phyloP scores from a whole-genome alignment of 2,329 filamentous ascomycete species.

The Cadophora luteo-olivacea region DNA sequence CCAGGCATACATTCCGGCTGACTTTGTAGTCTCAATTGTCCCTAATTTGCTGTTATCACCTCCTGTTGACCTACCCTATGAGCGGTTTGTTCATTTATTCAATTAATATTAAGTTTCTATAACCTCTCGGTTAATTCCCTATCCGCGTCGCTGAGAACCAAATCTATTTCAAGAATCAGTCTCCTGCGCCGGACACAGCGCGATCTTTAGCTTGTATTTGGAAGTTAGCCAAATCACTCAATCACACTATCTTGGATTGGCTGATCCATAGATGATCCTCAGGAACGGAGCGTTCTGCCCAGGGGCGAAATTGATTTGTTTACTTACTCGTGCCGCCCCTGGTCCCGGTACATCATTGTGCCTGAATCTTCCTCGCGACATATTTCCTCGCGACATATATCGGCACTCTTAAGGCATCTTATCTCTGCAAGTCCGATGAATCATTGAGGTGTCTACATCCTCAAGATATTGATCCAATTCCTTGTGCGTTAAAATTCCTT shows the following conservation, averaged over 20 bases:
- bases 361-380: no score
- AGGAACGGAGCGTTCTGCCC: not conserved
- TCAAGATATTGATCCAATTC: not conserved
- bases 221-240: not conserved
- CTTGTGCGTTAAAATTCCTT: not conserved
- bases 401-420: not conserved
- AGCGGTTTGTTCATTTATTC: not conserved
- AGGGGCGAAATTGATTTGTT: not conserved
- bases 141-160: not conserved
- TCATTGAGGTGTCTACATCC: not conserved
- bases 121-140: not conserved
- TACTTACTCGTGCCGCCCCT: not conserved
- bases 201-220: not conserved
- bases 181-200: not conserved
- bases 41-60: not conserved
- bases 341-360: not conserved
- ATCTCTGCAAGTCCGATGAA: not conserved
- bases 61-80: not conserved
- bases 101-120: conserved; percentile 2
- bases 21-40: not conserved
- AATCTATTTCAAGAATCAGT: not conserved
- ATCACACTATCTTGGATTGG: not conserved
- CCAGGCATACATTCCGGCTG: not conserved
- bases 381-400: not conserved
- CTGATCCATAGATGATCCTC: not conserved